Evolutionary conservation across 345 rosid species (phyloP).

Genomic region (Populus alba): DNA sequence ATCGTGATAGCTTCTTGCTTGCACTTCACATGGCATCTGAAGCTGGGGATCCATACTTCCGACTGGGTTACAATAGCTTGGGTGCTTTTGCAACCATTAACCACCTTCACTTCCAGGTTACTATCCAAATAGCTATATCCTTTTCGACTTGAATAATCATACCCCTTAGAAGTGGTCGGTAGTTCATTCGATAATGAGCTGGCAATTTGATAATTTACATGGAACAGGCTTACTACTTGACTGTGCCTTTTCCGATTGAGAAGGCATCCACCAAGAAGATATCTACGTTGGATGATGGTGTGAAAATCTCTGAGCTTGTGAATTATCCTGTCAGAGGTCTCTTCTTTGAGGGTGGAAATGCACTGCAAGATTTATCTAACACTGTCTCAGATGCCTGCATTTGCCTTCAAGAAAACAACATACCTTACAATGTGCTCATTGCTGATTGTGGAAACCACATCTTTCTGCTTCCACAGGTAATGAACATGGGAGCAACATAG

Average conservation of each 20-base stretch:
- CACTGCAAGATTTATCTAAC: constrained; percentile 50
- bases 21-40: constrained; percentile 82
- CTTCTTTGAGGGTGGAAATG: constrained; percentile 72
- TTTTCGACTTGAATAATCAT: neutral
- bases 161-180: neutral
- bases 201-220: constrained; percentile 7
- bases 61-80: constrained; percentile 94
- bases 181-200: neutral
- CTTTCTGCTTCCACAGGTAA: constrained; percentile 89
- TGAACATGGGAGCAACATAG: constrained; percentile 3
- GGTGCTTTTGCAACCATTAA: constrained; percentile 98
- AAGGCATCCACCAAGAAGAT: constrained; percentile 65
- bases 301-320: constrained; percentile 61
- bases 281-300: constrained; percentile 40
- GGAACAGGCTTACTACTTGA: constrained; percentile 79
- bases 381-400: constrained; percentile 68
- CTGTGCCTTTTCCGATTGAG: constrained; percentile 79
- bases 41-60: constrained; percentile 75
- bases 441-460: constrained; percentile 72
- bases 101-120: constrained; percentile 98
- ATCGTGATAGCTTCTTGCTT: constrained; percentile 75
- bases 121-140: neutral
- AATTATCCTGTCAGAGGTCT: constrained; percentile 88
- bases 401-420: constrained; percentile 86
- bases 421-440: constrained; percentile 82